These are phyloP conservation scores for Globisporangium solare DNA, from an alignment of 352 stramenopile genomes.

Conservation along the genomic window DNA sequence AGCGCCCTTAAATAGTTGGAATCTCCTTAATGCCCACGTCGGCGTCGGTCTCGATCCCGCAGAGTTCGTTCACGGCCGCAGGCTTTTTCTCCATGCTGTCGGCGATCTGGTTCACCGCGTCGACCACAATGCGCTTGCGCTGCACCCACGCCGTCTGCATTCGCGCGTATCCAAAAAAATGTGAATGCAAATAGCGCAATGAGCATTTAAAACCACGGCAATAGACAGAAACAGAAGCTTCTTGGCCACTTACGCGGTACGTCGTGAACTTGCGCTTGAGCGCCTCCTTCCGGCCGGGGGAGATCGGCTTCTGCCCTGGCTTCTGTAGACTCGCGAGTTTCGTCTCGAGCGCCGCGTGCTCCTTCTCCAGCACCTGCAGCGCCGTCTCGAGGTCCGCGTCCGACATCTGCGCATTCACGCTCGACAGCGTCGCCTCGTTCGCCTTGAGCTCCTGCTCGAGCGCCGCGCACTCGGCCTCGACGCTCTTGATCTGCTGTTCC, in stretches of 20 bases:
- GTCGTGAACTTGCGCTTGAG: constrained; percentile 64
- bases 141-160: constrained; percentile 59
- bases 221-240: too few relatives aligned
- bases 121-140: constrained; percentile 74
- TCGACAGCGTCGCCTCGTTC: constrained; percentile 32
- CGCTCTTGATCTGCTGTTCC: constrained; percentile 49
- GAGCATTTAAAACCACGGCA: too few relatives aligned
- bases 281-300: constrained; percentile 53
- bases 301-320: constrained; percentile 32
- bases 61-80: constrained; percentile 53
- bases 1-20: constrained; percentile 50
- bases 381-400: constrained; percentile 51
- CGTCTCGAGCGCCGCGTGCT: constrained; percentile 29
- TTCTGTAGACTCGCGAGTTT: constrained; percentile 50
- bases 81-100: constrained; percentile 84
- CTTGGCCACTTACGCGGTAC: constrained; percentile 37
- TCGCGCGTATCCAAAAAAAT: too few relatives aligned
- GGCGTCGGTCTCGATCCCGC: constrained; percentile 65
- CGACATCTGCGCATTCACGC: constrained; percentile 61
- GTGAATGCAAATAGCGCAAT: too few relatives aligned
- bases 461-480: constrained; percentile 36
- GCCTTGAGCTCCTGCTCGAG: constrained; percentile 58
- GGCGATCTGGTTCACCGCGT: constrained; percentile 71
- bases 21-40: constrained; percentile 65
- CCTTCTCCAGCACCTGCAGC: constrained; percentile 40